A percentile compares a stretch with the other conserved stretches of the same genome.
These are phyloP conservation scores for Lactifluus volemus DNA, from an alignment of 768 basidiomycete species.

Conservation along the genomic window DNA sequence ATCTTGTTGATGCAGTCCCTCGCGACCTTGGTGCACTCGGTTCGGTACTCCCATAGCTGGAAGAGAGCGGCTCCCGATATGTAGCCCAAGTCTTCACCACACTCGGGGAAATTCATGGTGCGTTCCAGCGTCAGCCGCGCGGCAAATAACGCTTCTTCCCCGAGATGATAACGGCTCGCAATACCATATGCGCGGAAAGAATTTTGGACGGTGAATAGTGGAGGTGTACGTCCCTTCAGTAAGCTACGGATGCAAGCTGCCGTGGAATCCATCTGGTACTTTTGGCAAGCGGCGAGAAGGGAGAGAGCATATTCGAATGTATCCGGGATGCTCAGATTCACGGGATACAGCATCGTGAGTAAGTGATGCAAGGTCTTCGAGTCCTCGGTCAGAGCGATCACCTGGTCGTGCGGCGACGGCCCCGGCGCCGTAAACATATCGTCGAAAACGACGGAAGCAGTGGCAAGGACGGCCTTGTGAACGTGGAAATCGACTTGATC, in stretches of 20 bases:
- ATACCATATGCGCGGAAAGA: slow-evolving; percentile 3
- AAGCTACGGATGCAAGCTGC: not conserved
- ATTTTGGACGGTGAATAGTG: not conserved
- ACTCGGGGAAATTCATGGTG: not conserved
- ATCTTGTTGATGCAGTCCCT: not conserved
- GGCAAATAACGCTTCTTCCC: not conserved
- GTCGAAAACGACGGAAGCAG: slow-evolving; percentile 51
- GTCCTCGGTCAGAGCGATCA: not conserved
- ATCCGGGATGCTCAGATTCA: not conserved
- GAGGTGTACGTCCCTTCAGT: not conserved
- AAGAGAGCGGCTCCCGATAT: slow-evolving; percentile 1
- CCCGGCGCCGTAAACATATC: slow-evolving; percentile 35
- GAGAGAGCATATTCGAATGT: not conserved
- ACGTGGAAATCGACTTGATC: slow-evolving; percentile 45
- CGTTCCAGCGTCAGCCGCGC: slow-evolving; percentile 2
- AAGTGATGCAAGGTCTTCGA: not conserved
- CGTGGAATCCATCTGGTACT: slow-evolving; percentile 4
- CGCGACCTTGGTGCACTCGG: not conserved
- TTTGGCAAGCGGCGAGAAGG: slow-evolving; percentile 6
- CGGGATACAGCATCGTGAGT: not conserved
- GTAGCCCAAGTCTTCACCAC: not conserved
- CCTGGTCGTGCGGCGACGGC: not conserved
- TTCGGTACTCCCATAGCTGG: not conserved
- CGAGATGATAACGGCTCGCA: slow-evolving; percentile 2
- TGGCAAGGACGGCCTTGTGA: slow-evolving; percentile 44